Conservation (phyloP, 2,329 filamentous ascomycete species). For the Aspergillus vadensis region DNA sequence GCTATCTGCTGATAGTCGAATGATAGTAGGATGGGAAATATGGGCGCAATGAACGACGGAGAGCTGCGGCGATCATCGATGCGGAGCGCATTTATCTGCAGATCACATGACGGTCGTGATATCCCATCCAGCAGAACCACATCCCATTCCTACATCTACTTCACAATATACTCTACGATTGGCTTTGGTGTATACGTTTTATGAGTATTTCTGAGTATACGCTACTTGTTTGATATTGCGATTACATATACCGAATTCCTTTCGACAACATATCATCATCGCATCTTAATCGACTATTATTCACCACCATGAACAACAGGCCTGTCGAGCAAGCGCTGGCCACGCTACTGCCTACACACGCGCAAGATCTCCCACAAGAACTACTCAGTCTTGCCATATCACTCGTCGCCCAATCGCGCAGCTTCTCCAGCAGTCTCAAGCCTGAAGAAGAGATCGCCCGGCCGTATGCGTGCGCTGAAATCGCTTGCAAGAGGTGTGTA, state of each 20-base stretch:
- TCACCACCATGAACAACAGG: conserved; percentile 64
- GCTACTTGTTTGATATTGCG: too few relatives aligned
- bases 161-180: not conserved
- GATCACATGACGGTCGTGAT: conserved; percentile 15
- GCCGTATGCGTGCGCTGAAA: conserved; percentile 78
- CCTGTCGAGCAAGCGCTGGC: conserved; percentile 72
- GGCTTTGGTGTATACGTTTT: not conserved
- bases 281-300: not conserved
- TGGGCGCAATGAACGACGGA: conserved; percentile 6
- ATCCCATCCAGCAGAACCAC: not conserved
- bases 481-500: conserved; percentile 79
- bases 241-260: not conserved
- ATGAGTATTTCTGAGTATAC: not conserved
- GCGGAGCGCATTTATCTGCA: conserved; percentile 6
- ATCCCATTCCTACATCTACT: not conserved
- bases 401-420: conserved; percentile 77
- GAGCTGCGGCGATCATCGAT: conserved; percentile 3
- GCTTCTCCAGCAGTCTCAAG: conserved; percentile 74
- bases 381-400: conserved; percentile 72
- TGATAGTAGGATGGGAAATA: not conserved
- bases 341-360: conserved; percentile 73
- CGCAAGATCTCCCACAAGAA: conserved; percentile 65
- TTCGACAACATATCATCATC: not conserved
- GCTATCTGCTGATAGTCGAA: not conserved
- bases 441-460: conserved; percentile 86